Evolutionary conservation across 2,329 filamentous ascomycete genomes (phyloP).

Genomic region (Calonectria hongkongensis): DNA sequence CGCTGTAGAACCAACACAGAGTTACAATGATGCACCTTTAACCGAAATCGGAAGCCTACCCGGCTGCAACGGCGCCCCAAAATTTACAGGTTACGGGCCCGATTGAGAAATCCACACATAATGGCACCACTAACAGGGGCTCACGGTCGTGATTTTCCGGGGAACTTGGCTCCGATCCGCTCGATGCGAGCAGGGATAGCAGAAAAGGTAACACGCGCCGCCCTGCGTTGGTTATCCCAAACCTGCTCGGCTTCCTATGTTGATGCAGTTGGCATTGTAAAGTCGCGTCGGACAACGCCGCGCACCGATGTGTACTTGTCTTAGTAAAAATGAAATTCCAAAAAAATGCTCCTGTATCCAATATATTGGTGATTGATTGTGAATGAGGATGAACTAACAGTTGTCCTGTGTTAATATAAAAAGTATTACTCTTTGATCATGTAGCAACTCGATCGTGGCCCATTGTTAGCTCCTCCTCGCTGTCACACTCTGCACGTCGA

Average conservation of each 20-base stretch:
- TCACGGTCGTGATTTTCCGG: neutral
- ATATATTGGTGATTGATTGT: no score
- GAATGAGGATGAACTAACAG: no score
- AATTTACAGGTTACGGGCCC: neutral
- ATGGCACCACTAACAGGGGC: neutral
- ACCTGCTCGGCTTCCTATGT: no score
- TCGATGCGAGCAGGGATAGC: neutral
- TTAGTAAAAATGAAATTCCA: neutral
- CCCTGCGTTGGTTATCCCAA: neutral
- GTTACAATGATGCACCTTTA: neutral
- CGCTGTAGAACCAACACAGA: conserved; percentile 10
- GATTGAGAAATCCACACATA: neutral
- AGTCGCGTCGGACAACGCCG: no score
- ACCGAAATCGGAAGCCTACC: neutral
- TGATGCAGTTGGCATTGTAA: neutral
- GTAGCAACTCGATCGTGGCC: no score
- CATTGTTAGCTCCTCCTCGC: conserved; percentile 2
- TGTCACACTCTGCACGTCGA: neutral
- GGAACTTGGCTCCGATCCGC: neutral
- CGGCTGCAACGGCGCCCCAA: neutral
- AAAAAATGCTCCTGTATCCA: neutral
- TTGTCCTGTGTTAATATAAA: no score
- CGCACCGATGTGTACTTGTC: neutral
- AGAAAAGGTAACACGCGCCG: neutral
- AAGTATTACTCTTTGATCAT: no score